A percentile compares a stretch with the other conserved stretches of the same genome.
These are phyloP conservation scores for Sporisorium scitamineum DNA, from an alignment of 1,284 basidiomycete species.

Conservation along the genomic window DNA sequence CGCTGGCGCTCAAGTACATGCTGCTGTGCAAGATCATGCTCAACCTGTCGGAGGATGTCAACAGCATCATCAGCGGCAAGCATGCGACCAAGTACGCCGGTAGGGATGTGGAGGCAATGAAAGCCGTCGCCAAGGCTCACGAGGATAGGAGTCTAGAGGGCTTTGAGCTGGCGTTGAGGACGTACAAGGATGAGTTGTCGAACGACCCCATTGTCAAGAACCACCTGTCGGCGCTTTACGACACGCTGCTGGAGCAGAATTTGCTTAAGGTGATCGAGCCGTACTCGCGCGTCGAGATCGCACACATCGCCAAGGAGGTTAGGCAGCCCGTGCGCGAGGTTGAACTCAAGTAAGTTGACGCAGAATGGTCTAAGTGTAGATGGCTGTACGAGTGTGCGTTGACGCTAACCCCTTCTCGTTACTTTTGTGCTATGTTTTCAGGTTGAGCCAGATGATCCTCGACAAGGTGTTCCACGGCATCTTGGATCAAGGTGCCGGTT, in stretches of 20 bases:
- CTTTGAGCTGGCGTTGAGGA: constrained; percentile 87
- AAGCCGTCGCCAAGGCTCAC: constrained; percentile 91
- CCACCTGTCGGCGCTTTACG: constrained; percentile 91
- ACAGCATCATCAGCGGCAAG: constrained; percentile 85
- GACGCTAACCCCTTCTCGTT: no score
- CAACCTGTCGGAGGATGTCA: constrained; percentile 91
- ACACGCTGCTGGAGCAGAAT: constrained; percentile 95
- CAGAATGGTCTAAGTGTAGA: constrained; percentile 72
- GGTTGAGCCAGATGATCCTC: constrained; percentile 94
- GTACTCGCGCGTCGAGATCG: constrained; percentile 90
- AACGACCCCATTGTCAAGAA: constrained; percentile 93
- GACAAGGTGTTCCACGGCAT: constrained; percentile 95
- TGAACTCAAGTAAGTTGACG: constrained; percentile 78
- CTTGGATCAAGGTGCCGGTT: constrained; percentile 92
- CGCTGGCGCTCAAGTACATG: constrained; percentile 97
- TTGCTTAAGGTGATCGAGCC: constrained; percentile 93
- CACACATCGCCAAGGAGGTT: constrained; percentile 87
- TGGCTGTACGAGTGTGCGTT: background rate
- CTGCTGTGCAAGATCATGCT: constrained; percentile 98
- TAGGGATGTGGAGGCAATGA: constrained; percentile 90
- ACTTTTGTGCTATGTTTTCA: constrained; percentile 70
- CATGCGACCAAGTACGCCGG: constrained; percentile 85
- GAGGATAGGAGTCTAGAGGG: constrained; percentile 87
- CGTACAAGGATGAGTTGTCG: constrained; percentile 90
- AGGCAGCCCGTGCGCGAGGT: constrained; percentile 91